Conservation (phyloP, 768 basidiomycete genomes). For the Trametes villosa region DNA sequence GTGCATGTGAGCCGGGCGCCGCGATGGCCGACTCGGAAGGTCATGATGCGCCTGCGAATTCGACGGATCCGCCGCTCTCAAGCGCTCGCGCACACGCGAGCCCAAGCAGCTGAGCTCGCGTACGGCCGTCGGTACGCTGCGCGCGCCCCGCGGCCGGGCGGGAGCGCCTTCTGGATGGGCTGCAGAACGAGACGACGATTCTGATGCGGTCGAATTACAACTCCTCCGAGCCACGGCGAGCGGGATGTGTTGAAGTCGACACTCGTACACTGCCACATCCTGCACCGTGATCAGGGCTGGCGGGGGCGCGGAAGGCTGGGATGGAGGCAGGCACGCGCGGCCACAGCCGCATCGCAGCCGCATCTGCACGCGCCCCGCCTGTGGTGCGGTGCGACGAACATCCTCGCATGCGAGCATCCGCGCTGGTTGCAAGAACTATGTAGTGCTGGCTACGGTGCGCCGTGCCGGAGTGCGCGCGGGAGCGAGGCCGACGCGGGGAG, state of each 20-base stretch:
- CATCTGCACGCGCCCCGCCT: neutral
- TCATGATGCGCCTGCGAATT: conserved; percentile 12
- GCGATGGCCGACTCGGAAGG: conserved; percentile 17
- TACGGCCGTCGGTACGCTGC: neutral
- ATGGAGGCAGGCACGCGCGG: neutral
- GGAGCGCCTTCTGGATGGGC: too few relatives aligned
- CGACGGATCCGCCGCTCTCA: conserved; percentile 5
- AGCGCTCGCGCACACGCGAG: neutral
- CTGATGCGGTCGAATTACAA: neutral
- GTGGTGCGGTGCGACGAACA: too few relatives aligned
- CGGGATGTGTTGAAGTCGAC: neutral
- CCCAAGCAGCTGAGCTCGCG: neutral
- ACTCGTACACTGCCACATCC: neutral
- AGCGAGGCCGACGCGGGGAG: neutral
- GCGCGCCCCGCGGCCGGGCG: too few relatives aligned
- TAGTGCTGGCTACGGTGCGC: too few relatives aligned
- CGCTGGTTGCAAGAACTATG: too few relatives aligned
- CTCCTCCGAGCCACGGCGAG: neutral
- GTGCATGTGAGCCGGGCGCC: neutral
- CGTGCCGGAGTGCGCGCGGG: neutral
- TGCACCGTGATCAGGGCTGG: neutral
- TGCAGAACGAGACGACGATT: neutral
- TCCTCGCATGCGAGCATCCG: too few relatives aligned
- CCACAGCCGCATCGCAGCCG: neutral
- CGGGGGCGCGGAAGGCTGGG: neutral